These are phyloP conservation scores for Infundibulicybe gibba DNA, from an alignment of 768 basidiomycete genomes.

Conservation along the genomic window DNA sequence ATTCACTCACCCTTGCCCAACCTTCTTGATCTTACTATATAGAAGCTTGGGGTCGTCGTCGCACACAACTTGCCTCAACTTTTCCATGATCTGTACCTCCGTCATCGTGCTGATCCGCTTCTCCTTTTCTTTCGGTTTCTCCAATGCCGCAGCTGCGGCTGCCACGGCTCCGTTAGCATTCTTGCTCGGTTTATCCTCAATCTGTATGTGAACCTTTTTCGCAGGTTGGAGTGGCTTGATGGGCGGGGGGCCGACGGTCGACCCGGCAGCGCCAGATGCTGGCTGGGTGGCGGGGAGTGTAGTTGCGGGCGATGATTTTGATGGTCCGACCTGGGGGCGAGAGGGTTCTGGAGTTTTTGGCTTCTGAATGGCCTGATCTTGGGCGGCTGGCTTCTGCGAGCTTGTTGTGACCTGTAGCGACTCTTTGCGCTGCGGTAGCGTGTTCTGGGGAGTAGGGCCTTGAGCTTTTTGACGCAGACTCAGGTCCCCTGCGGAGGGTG, in stretches of 20 bases:
- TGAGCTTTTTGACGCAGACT: constrained; percentile 60
- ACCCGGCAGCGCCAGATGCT: constrained; percentile 42
- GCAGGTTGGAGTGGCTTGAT: constrained; percentile 74
- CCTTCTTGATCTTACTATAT: constrained; percentile 98
- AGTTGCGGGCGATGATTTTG: constrained; percentile 45
- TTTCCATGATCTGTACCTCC: constrained; percentile 98
- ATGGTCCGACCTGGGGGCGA: constrained; percentile 35
- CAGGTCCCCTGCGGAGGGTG: constrained; percentile 63
- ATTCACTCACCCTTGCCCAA: constrained; percentile 88
- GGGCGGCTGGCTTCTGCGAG: constrained; percentile 9
- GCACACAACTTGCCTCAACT: constrained; percentile 84
- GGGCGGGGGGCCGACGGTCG: constrained; percentile 50
- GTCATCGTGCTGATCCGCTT: constrained; percentile 95
- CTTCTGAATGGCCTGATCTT: constrained; percentile 21
- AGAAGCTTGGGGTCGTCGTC: constrained; percentile 83
- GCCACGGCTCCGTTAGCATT: constrained; percentile 36
- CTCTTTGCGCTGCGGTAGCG: neutral
- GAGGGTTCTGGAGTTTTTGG: constrained; percentile 13
- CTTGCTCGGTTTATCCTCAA: constrained; percentile 46
- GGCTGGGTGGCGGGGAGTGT: constrained; percentile 40
- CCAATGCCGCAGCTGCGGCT: constrained; percentile 70
- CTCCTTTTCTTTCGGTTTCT: constrained; percentile 79
- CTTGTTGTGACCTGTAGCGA: constrained; percentile 13
- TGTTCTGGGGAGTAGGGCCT: constrained; percentile 33
- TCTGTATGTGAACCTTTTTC: constrained; percentile 69